phyloP scores from a whole-genome alignment of 805 yeast genomes.

The Jamesozyma gamospora region DNA sequence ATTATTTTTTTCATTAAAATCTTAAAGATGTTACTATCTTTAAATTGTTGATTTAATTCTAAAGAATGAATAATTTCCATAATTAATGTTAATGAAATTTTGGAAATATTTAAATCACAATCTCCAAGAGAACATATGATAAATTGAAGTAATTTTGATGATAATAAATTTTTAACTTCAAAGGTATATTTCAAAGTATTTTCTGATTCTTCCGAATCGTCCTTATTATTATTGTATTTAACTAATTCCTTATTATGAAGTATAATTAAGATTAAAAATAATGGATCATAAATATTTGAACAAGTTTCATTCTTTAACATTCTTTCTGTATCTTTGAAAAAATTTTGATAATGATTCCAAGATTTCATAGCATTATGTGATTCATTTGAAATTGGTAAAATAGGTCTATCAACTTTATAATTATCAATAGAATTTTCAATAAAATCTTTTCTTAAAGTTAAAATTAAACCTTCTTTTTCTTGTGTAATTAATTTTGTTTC shows the following conservation, averaged over 20 bases:
- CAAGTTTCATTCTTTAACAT: constrained; percentile 1
- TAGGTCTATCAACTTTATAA: constrained; percentile 24
- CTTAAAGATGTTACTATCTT: constrained; percentile 47
- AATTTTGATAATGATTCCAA: constrained; percentile 26
- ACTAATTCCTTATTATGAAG: constrained; percentile 59
- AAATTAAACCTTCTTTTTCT: constrained; percentile 38
- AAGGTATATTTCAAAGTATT: constrained; percentile 24
- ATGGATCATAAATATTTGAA: constrained; percentile 48
- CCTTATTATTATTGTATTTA: constrained; percentile 6
- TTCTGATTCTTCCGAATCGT: constrained; percentile 21
- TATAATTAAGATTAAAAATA: constrained; percentile 52
- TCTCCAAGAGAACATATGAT: constrained; percentile 34
- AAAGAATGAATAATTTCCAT: constrained; percentile 36
- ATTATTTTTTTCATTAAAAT: constrained; percentile 39
- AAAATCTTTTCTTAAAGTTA: constrained; percentile 41
- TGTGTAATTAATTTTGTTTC: constrained; percentile 38
- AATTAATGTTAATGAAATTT: constrained; percentile 37
- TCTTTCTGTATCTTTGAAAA: constrained; percentile 18
- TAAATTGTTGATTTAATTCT: constrained; percentile 36
- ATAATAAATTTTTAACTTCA: constrained; percentile 48
- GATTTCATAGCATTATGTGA: constrained; percentile 5
- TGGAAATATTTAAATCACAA: constrained; percentile 17
- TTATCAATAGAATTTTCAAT: constrained; percentile 40
- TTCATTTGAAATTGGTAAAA: constrained; percentile 17
- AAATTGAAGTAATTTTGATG: constrained; percentile 44